Evolutionary conservation across 1,139 yeast species (phyloP).

Genomic region (Suhomyces wounanorum): DNA sequence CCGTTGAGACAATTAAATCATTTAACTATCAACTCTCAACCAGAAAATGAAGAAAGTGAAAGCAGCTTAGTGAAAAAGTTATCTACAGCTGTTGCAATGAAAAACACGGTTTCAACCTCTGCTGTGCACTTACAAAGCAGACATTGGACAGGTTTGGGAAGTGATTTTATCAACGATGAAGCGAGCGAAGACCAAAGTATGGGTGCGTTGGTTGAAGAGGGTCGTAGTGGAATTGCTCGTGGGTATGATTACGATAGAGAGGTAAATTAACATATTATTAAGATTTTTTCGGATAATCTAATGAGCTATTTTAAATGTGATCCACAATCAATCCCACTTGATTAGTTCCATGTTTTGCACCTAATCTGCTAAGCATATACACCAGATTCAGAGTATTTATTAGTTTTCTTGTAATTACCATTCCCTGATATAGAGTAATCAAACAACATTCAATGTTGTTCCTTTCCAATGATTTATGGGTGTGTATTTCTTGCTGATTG

Average conservation of each 20-base stretch:
- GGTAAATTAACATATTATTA: constrained; percentile 1
- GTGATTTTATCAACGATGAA: constrained; percentile 55
- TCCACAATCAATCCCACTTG: neutral
- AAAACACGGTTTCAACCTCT: constrained; percentile 85
- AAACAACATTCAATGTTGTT: no score
- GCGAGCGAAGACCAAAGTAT: constrained; percentile 48
- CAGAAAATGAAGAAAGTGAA: constrained; percentile 22
- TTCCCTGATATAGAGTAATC: neutral
- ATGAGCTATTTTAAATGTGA: no score
- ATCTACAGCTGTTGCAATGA: constrained; percentile 62
- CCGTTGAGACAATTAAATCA: constrained; percentile 75
- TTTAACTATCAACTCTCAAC: constrained; percentile 52
- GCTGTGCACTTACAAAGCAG: constrained; percentile 74
- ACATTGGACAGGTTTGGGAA: constrained; percentile 89
- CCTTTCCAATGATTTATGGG: no score
- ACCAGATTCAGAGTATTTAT: neutral
- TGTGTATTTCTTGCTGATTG: no score
- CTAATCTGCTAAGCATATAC: neutral
- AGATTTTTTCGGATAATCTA: no score
- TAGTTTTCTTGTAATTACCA: neutral
- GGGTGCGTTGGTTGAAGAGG: constrained; percentile 79
- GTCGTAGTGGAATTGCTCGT: constrained; percentile 85
- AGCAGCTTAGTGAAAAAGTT: constrained; percentile 55
- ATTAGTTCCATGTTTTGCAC: neutral
- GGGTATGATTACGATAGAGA: constrained; percentile 56